These are phyloP conservation scores for Phytophthora ramorum DNA, from an alignment of 352 stramenopile genomes.

Conservation along the genomic window DNA sequence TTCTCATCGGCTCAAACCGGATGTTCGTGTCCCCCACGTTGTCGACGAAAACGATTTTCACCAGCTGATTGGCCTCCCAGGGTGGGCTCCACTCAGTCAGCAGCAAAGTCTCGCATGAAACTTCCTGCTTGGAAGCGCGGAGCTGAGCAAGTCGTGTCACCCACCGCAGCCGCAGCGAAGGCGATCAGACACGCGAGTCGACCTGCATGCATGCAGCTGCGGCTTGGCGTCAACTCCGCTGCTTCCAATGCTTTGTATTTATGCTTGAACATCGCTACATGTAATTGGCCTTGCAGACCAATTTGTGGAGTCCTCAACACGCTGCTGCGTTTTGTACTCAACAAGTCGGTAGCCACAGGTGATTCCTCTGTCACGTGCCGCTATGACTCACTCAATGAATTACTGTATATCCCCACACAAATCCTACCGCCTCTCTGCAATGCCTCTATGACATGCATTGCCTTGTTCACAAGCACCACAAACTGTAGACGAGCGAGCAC, in stretches of 20 bases:
- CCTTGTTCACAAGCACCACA: constrained; percentile 4
- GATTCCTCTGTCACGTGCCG: neutral
- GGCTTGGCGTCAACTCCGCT: neutral
- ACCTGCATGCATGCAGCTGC: constrained; percentile 1
- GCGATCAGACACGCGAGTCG: neutral
- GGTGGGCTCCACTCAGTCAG: constrained; percentile 1
- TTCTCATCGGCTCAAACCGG: constrained; percentile 14
- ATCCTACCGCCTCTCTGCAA: neutral
- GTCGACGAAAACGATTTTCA: constrained; percentile 27
- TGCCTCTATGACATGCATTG: neutral
- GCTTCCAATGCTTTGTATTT: neutral
- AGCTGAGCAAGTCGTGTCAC: constrained; percentile 8
- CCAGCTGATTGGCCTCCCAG: constrained; percentile 20
- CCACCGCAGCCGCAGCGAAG: neutral
- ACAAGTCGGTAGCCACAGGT: neutral
- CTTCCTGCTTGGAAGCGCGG: neutral
- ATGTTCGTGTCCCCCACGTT: neutral
- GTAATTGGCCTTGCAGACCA: too few relatives aligned
- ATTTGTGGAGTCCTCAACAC: too few relatives aligned
- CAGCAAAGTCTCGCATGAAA: neutral
- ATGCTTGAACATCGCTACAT: neutral
- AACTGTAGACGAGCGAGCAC: constrained; percentile 5
- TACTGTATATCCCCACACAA: neutral
- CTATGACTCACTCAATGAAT: neutral
- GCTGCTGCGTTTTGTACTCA: too few relatives aligned